Evolutionary conservation across 495 filamentous ascomycete genomes (phyloP).

Genomic region (Recurvomyces mirabilis): DNA sequence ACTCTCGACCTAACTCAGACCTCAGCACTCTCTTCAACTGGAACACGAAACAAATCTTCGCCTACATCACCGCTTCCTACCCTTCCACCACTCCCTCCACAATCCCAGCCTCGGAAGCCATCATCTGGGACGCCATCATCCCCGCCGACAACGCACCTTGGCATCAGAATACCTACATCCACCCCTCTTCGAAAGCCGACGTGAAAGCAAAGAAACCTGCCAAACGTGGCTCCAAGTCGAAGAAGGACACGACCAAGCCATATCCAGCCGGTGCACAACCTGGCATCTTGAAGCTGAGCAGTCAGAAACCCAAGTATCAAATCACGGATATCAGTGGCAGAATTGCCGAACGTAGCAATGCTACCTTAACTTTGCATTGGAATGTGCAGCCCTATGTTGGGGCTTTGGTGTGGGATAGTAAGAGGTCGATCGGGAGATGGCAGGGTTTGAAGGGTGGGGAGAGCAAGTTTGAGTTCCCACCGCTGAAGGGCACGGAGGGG

Average conservation of each 20-base stretch:
- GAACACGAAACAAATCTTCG: constrained; percentile 99
- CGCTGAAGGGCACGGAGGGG: constrained; percentile 53
- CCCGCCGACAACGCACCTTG: constrained; percentile 47
- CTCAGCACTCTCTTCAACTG: constrained; percentile 89
- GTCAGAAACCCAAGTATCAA: constrained; percentile 84
- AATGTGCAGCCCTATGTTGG: constrained; percentile 98
- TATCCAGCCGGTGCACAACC: constrained; percentile 25
- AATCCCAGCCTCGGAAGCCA: constrained; percentile 49
- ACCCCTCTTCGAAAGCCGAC: constrained; percentile 26
- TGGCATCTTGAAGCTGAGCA: constrained; percentile 61
- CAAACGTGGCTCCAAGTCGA: constrained; percentile 1
- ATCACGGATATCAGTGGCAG: constrained; percentile 75
- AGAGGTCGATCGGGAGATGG: constrained; percentile 50
- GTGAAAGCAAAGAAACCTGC: constrained; percentile 3
- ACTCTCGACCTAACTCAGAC: constrained; percentile 38
- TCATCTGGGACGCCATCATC: constrained; percentile 95
- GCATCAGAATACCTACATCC: constrained; percentile 39
- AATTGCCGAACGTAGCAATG: constrained; percentile 58
- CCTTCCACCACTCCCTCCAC: constrained; percentile 43
- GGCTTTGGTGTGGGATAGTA: constrained; percentile 64
- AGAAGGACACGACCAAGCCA: not conserved
- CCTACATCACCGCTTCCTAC: constrained; percentile 85
- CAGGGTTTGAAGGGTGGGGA: constrained; percentile 46
- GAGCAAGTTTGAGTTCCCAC: constrained; percentile 67
- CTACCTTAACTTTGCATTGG: constrained; percentile 71